Conservation (phyloP, 2,329 filamentous ascomycete genomes). For the Alternaria atra region DNA sequence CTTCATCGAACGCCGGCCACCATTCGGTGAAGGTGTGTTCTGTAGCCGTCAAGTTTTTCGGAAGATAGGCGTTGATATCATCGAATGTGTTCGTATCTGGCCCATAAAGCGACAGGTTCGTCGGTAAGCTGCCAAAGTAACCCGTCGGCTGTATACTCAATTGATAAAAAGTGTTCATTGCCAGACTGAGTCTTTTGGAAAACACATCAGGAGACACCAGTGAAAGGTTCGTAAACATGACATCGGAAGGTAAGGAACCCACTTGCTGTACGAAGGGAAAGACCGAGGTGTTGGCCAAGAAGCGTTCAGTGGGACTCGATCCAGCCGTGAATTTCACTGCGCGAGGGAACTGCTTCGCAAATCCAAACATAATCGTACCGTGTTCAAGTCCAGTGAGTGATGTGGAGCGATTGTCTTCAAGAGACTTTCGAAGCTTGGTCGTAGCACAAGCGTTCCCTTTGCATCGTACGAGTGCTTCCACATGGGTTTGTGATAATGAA, state of each 20-base stretch:
- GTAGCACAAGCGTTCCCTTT: too few relatives aligned
- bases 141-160: slow-evolving; percentile 33
- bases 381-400: slow-evolving; percentile 33
- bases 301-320: slow-evolving; percentile 36
- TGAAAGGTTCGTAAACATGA: slow-evolving; percentile 26
- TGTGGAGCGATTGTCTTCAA: slow-evolving; percentile 21
- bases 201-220: slow-evolving; percentile 25
- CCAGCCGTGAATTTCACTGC: slow-evolving; percentile 19
- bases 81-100: slow-evolving; percentile 32
- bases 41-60: slow-evolving; percentile 27
- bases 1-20: slow-evolving; percentile 17
- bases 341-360: slow-evolving; percentile 24
- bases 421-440: slow-evolving; percentile 31
- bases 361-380: neutral
- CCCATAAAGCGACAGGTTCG: slow-evolving; percentile 36
- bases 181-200: slow-evolving; percentile 27
- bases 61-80: slow-evolving; percentile 37
- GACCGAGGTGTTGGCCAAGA: slow-evolving; percentile 28
- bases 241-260: slow-evolving; percentile 2
- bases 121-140: slow-evolving; percentile 33
- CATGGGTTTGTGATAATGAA: slow-evolving; percentile 30
- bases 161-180: slow-evolving; percentile 48
- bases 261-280: slow-evolving; percentile 30
- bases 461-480: too few relatives aligned
- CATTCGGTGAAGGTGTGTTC: slow-evolving; percentile 27